phyloP scores from a whole-genome alignment of 371 early-diverging fungal species.

The Mortierella sp. region DNA sequence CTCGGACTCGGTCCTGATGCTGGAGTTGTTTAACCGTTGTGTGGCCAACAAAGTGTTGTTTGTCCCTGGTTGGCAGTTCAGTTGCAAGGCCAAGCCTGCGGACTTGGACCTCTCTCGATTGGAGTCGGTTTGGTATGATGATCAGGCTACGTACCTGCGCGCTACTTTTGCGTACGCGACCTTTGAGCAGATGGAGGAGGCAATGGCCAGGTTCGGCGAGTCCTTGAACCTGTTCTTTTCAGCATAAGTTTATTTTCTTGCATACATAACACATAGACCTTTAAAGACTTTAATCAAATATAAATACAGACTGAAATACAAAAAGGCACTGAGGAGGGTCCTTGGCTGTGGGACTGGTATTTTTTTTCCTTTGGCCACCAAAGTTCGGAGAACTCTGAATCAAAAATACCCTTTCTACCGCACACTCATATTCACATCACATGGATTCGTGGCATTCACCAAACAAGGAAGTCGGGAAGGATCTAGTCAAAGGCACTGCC shows the following conservation, averaged over 20 bases:
- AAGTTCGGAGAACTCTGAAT: too few species aligned
- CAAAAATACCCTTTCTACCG: too few species aligned
- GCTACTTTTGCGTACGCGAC: conserved; percentile 68
- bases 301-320: too few species aligned
- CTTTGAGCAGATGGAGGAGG: conserved; percentile 67
- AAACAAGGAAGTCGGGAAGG: conserved; percentile 35
- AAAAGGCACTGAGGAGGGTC: too few species aligned
- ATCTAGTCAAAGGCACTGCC: conserved; percentile 36
- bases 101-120: conserved; percentile 28
- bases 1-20: conserved; percentile 39
- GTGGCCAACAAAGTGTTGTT: conserved; percentile 67
- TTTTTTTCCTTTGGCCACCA: too few species aligned
- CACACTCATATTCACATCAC: neutral
- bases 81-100: conserved; percentile 36
- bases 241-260: too few species aligned
- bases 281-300: too few species aligned
- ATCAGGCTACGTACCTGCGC: conserved; percentile 64
- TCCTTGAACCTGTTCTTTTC: conserved; percentile 13
- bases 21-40: conserved; percentile 40
- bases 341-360: too few species aligned
- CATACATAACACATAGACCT: too few species aligned
- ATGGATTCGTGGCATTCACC: conserved; percentile 27
- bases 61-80: conserved; percentile 70
- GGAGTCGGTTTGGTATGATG: conserved; percentile 24
- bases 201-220: conserved; percentile 58